Conservation (phyloP, 352 stramenopile species). For the Pythium monospermum region DNA sequence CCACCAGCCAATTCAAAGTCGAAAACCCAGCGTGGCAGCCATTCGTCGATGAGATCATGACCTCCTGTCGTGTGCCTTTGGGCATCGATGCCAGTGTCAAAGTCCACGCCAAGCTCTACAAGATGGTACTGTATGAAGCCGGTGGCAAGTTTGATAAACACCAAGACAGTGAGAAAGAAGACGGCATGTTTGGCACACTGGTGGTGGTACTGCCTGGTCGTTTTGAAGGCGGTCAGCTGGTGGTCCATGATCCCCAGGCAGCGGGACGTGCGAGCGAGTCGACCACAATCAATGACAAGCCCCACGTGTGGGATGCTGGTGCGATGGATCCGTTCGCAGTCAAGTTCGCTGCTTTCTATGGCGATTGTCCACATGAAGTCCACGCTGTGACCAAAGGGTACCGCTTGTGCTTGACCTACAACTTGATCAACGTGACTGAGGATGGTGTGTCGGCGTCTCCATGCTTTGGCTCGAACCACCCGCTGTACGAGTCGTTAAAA, state of each 20-base stretch:
- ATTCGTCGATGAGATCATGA: slow-evolving; percentile 12
- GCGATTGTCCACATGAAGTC: slow-evolving; percentile 17
- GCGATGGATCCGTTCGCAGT: slow-evolving; percentile 4
- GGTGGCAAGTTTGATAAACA: slow-evolving; percentile 37
- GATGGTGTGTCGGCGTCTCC: not conserved
- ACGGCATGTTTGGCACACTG: slow-evolving; percentile 46
- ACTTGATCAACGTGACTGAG: slow-evolving; percentile 7
- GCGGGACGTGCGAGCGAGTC: too few relatives aligned
- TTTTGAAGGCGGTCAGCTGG: slow-evolving; percentile 12
- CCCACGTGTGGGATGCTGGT: slow-evolving; percentile 5
- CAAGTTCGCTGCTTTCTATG: slow-evolving; percentile 21
- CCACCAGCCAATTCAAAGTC: slow-evolving; percentile 4
- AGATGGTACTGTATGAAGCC: slow-evolving; percentile 43
- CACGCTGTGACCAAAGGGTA: slow-evolving; percentile 10
- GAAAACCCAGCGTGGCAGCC: slow-evolving; percentile 11
- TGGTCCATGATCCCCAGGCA: slow-evolving; percentile 6
- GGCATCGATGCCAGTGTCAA: slow-evolving; percentile 3
- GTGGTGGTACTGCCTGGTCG: slow-evolving; percentile 33
- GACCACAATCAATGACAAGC: not conserved
- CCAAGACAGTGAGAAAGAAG: slow-evolving; percentile 45
- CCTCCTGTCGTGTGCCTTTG: slow-evolving; percentile 4
- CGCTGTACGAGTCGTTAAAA: slow-evolving; percentile 5
- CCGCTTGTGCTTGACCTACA: slow-evolving; percentile 19
- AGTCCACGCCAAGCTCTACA: slow-evolving; percentile 29
- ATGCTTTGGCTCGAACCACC: slow-evolving; percentile 2